Base-by-base conservation (phyloP, 2,329 filamentous ascomycete species). In the Periglandula ipomoeae region DNA sequence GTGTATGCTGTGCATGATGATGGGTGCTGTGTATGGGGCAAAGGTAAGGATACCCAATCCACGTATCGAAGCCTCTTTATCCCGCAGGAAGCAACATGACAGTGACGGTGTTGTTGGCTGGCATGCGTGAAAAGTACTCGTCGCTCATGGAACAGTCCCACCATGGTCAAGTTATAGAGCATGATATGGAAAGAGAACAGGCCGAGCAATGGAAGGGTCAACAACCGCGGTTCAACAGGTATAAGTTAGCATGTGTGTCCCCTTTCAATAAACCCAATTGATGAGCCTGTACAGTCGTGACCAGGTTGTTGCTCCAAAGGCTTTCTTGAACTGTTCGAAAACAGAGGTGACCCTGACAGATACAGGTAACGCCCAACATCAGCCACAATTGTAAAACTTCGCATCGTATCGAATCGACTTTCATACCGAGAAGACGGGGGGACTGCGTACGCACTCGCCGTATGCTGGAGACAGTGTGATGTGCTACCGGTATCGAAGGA, bases 11-110 rank as follows among this genome's bases (percentile, higher is more conserved):
- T 58, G 55, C 56, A 53, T 55, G 53, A 50, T 47, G 38, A 59
- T 56, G 55, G 54, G 51, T 55, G 54, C 50, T 50, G 55, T 52
- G 52, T 60, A 66, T 66, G 62, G 63, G 61, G 58, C 61, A 58
- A 57, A 64, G 59, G 64, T 67, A 67, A 53, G 61, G 64, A 61
- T 68, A 67, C 65, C 65, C 65, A 67, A 67, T 66, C 58, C 60
- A 65, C 56, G 60, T 58, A 64, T 60, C 57, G 59, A 62, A 58
- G 58, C 56, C 58, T 60, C 61, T 58, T 61, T 63, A 60, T 63
- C 62, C 63, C 60, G 63, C 64, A 66, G 58, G 55, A 56, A 58
- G 53, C 55, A 60, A 55, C 51, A 58, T 54, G 55, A 61, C 53
- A 54, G 56, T 57, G 55, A 58, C 48, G 50, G 55, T 53, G 51